Evolutionary conservation across 1,139 yeast species (phyloP).

Genomic region (Debaryomyces psychrophilus): DNA sequence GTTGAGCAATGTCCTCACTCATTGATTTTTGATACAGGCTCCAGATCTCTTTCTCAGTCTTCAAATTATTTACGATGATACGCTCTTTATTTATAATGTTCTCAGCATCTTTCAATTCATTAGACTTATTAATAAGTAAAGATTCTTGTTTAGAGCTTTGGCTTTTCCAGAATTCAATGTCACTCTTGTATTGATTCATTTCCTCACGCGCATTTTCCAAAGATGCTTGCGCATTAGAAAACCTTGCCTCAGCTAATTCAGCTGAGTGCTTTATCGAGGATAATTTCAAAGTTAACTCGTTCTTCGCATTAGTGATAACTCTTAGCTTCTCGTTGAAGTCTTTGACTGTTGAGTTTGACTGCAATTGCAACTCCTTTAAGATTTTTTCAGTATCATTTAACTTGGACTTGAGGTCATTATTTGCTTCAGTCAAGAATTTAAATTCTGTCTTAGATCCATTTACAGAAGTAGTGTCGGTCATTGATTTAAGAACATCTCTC

Average conservation of each 20-base stretch:
- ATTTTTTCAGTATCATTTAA: constrained; percentile 32
- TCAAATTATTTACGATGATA: constrained; percentile 50
- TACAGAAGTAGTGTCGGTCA: constrained; percentile 23
- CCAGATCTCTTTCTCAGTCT: constrained; percentile 59
- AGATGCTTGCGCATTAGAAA: constrained; percentile 32
- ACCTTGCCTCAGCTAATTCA: constrained; percentile 40
- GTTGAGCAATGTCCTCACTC: constrained; percentile 53
- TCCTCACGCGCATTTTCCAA: constrained; percentile 52
- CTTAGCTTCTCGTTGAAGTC: constrained; percentile 34
- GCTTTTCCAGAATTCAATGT: constrained; percentile 50
- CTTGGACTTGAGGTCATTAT: constrained; percentile 32
- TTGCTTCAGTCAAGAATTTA: constrained; percentile 32
- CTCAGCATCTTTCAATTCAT: constrained; percentile 60
- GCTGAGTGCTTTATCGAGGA: constrained; percentile 35
- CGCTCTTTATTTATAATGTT: constrained; percentile 50
- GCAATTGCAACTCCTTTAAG: constrained; percentile 34
- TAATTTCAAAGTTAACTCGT: constrained; percentile 35
- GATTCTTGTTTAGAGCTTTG: constrained; percentile 59
- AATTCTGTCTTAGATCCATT: constrained; percentile 19
- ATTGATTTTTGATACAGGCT: constrained; percentile 55
- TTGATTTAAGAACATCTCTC: constrained; percentile 63
- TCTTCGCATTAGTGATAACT: constrained; percentile 28
- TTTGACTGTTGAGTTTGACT: constrained; percentile 27
- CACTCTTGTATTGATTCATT: constrained; percentile 51
- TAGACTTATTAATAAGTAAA: constrained; percentile 55